Evolutionary conservation across 2,329 filamentous ascomycete genomes (phyloP).

Genomic region (Trichoderma gracile): DNA sequence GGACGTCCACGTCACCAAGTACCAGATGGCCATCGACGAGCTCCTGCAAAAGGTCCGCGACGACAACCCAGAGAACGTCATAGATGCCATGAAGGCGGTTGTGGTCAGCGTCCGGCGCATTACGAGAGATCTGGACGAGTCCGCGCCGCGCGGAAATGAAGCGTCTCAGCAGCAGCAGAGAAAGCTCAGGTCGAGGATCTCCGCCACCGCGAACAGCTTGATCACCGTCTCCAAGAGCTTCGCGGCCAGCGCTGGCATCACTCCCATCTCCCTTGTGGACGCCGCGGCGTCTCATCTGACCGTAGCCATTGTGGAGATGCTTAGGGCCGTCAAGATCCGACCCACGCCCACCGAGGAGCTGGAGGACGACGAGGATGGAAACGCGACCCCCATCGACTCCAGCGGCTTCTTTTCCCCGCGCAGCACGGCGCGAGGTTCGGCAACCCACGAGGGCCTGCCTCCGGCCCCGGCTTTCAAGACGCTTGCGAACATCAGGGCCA

Average conservation of each 20-base stretch:
- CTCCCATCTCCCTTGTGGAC: slow-evolving; percentile 89
- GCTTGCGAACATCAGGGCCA: slow-evolving; percentile 57
- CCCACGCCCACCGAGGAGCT: slow-evolving; percentile 72
- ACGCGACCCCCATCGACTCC: slow-evolving; percentile 65
- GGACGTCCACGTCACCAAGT: slow-evolving; percentile 91
- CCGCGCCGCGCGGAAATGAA: slow-evolving; percentile 55
- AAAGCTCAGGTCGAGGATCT: slow-evolving; percentile 78
- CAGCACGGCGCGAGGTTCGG: slow-evolving; percentile 43
- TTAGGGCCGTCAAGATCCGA: slow-evolving; percentile 81
- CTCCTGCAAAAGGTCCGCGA: slow-evolving; percentile 74
- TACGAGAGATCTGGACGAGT: slow-evolving; percentile 73
- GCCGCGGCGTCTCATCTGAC: slow-evolving; percentile 90
- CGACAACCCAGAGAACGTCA: slow-evolving; percentile 71
- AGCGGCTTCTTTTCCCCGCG: slow-evolving; percentile 67
- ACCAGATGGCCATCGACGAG: slow-evolving; percentile 92
- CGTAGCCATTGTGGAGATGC: slow-evolving; percentile 79
- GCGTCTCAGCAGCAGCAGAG: slow-evolving; percentile 59
- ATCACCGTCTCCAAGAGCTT: slow-evolving; percentile 96
- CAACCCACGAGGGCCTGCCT: slow-evolving; percentile 45
- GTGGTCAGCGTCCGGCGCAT: slow-evolving; percentile 81
- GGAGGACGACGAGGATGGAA: slow-evolving; percentile 73
- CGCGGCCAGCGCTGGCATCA: slow-evolving; percentile 76
- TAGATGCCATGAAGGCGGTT: slow-evolving; percentile 85
- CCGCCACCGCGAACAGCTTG: slow-evolving; percentile 91
- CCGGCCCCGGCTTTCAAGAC: slow-evolving; percentile 60